These are phyloP conservation scores for Trichoderma asperellum DNA, from an alignment of 2,329 filamentous ascomycete species.

Conservation along the genomic window DNA sequence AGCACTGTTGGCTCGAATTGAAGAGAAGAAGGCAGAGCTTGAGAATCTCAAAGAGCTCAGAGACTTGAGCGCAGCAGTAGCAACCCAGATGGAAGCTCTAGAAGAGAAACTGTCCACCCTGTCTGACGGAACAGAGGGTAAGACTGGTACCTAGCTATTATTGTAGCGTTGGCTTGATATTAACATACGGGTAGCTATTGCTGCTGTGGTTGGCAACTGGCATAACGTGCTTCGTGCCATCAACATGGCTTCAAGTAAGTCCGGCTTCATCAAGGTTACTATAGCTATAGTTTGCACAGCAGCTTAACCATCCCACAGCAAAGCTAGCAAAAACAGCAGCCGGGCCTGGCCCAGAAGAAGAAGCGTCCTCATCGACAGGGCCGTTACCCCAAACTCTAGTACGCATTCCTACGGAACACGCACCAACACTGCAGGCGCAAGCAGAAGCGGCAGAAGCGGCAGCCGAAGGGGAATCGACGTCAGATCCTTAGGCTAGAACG, in stretches of 20 bases:
- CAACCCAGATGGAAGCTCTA: conserved; percentile 79
- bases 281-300: neutral
- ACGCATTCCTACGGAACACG: conserved; percentile 81
- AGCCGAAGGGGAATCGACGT: conserved; percentile 43
- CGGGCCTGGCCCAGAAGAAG: conserved; percentile 40
- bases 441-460: conserved; percentile 55
- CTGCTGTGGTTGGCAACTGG: conserved; percentile 85
- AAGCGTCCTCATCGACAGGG: conserved; percentile 49
- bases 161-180: neutral
- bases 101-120: conserved; percentile 78
- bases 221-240: conserved; percentile 84
- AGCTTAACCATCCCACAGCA: conserved; percentile 48
- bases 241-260: conserved; percentile 81
- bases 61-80: conserved; percentile 77
- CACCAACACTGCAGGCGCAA: conserved; percentile 64
- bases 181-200: conserved; percentile 61
- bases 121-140: conserved; percentile 81
- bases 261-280: neutral
- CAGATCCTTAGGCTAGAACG: neutral
- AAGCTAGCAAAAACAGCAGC: conserved; percentile 68
- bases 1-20: conserved; percentile 72
- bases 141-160: conserved; percentile 24
- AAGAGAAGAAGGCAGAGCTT: conserved; percentile 83
- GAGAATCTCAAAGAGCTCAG: conserved; percentile 77
- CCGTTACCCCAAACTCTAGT: conserved; percentile 79